Conservation (phyloP, 2,329 filamentous ascomycete genomes). For the Diplodia corticola region DNA sequence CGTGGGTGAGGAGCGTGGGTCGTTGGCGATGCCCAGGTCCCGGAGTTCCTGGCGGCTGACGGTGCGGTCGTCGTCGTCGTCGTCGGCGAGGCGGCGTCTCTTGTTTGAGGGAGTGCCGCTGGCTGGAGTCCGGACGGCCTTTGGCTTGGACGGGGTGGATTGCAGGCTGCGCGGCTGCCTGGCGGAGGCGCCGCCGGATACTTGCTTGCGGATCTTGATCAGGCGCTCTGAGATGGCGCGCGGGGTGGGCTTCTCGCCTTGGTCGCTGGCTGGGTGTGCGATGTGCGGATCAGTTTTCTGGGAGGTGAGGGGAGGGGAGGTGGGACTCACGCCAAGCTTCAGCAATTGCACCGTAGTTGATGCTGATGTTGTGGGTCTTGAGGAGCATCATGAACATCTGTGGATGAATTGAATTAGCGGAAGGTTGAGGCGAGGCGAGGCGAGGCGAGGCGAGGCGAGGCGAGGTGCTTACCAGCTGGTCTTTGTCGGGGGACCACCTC, state of each 20-base stretch:
- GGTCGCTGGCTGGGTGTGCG: neutral
- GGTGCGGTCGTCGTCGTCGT: neutral
- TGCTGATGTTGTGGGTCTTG: neutral
- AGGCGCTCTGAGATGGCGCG: slow-evolving; percentile 21
- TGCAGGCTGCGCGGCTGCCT: neutral
- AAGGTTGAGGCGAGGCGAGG: neutral
- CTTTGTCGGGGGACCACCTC: slow-evolving; percentile 28
- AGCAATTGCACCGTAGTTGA: slow-evolving; percentile 9
- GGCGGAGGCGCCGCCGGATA: neutral
- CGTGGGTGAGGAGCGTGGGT: neutral
- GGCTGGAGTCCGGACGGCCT: no score
- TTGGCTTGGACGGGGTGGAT: neutral
- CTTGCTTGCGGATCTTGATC: slow-evolving; percentile 12
- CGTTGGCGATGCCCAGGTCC: neutral
- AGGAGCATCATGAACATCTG: slow-evolving; percentile 16
- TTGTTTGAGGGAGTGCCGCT: neutral
- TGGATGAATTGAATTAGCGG: neutral
- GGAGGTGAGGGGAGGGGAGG: neutral
- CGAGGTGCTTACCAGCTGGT: slow-evolving; percentile 25
- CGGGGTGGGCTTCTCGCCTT: slow-evolving; percentile 17
- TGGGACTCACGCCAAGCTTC: slow-evolving; percentile 12
- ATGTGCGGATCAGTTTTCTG: neutral
- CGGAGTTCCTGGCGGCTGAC: neutral
- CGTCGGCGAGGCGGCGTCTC: neutral
- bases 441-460: no score